phyloP scores from a whole-genome alignment of 495 filamentous ascomycete species.

The Penicillium simplicissimum region DNA sequence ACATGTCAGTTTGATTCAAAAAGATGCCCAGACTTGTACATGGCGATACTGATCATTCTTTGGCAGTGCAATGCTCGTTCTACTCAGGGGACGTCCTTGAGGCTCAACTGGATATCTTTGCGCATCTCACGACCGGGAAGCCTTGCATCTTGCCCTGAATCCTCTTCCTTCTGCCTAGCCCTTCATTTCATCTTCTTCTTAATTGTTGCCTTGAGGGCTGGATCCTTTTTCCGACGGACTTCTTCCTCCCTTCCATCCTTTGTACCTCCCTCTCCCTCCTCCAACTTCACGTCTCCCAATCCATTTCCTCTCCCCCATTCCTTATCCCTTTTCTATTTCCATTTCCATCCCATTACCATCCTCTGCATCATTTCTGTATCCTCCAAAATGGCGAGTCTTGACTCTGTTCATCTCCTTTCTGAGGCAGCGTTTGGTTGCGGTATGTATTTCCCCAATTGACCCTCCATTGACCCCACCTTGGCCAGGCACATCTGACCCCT shows the following conservation, averaged over 20 bases:
- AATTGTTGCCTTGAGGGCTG: conserved; percentile 9
- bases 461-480: conserved; percentile 3
- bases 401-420: conserved; percentile 38
- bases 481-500: conserved; percentile 17
- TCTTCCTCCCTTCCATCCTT: background rate
- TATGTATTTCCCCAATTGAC: conserved; percentile 25
- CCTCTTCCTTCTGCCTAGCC: background rate
- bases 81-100: conserved; percentile 29
- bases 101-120: conserved; percentile 18
- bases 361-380: conserved; percentile 3
- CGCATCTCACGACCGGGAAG: background rate
- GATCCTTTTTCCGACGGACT: background rate
- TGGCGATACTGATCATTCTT: conserved; percentile 10
- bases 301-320: background rate
- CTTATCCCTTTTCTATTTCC: conserved; percentile 7
- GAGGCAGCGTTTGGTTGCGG: conserved; percentile 50
- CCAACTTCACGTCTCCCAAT: conserved; percentile 1
- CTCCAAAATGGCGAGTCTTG: conserved; percentile 38
- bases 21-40: background rate
- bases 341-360: background rate
- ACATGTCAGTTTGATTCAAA: background rate
- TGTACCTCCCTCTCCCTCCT: conserved; percentile 8
- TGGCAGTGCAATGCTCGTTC: conserved; percentile 30
- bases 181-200: conserved; percentile 2
- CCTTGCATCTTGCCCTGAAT: background rate